Conservation (phyloP, 2,329 filamentous ascomycete genomes). For the Lachnellula hyalina region DNA sequence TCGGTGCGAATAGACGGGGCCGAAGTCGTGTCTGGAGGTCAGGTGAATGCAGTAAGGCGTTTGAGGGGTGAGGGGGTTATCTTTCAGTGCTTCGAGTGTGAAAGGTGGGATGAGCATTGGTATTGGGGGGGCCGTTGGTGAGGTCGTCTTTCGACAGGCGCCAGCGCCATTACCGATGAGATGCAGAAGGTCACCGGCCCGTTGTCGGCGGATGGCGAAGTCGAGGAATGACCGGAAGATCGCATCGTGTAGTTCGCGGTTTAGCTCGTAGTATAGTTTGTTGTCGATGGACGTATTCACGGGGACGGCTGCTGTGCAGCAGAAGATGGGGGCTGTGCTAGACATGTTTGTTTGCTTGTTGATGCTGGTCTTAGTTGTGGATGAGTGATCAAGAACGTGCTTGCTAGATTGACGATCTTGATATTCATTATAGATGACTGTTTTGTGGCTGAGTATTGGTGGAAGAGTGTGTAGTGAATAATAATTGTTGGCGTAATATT, state of each 20-base stretch:
- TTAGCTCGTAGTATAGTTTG: constrained; percentile 19
- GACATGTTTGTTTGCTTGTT: no score
- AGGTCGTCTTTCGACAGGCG: not conserved
- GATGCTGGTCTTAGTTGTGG: no score
- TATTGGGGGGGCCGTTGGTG: not conserved
- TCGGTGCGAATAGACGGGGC: constrained; percentile 24
- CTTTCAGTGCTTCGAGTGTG: constrained; percentile 16
- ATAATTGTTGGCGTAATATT: no score
- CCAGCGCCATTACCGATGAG: not conserved
- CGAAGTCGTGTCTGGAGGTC: constrained; percentile 24
- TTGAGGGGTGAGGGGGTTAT: constrained; percentile 20
- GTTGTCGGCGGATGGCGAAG: constrained; percentile 14
- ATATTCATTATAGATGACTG: no score
- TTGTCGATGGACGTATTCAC: constrained; percentile 1
- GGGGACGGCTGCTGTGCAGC: constrained; percentile 15
- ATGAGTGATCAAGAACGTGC: no score
- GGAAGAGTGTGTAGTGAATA: no score
- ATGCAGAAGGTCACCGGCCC: not conserved
- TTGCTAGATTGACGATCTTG: no score
- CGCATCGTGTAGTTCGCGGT: constrained; percentile 19
- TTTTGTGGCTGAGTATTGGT: no score
- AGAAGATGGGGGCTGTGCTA: constrained; percentile 16
- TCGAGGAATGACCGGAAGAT: constrained; percentile 19
- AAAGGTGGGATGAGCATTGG: constrained; percentile 3
- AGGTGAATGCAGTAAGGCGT: constrained; percentile 25